Evolutionary conservation across 495 filamentous ascomycete genomes (phyloP).

Genomic region (Aspergillus ostianus): DNA sequence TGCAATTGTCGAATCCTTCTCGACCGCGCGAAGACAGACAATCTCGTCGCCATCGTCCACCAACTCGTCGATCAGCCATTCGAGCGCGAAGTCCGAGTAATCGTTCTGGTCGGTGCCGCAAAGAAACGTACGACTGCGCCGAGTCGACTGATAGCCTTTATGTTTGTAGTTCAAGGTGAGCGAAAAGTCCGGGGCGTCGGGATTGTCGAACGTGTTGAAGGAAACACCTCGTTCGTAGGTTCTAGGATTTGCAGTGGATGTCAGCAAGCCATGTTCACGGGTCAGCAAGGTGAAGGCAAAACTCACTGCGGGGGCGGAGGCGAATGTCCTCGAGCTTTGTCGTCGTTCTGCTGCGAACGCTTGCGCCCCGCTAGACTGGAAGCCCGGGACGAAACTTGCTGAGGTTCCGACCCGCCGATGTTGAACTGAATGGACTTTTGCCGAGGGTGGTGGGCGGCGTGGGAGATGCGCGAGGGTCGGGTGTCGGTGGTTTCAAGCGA

Average conservation of each 20-base stretch:
- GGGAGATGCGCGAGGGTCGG: conserved; percentile 23
- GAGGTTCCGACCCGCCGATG: conserved; percentile 29
- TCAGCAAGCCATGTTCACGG: conserved; percentile 2
- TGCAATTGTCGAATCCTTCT: conserved; percentile 74
- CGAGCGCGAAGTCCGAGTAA: conserved; percentile 91
- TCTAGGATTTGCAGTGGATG: conserved; percentile 18
- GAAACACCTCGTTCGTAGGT: conserved; percentile 64
- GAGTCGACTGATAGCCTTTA: conserved; percentile 80
- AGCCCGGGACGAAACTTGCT: conserved; percentile 26
- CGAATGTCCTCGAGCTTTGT: conserved; percentile 29
- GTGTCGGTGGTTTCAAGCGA: conserved; percentile 33
- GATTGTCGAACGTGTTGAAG: conserved; percentile 92
- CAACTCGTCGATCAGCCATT: conserved; percentile 91
- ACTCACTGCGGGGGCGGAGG: conserved; percentile 43
- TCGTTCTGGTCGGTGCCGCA: conserved; percentile 93
- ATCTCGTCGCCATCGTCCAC: conserved; percentile 98
- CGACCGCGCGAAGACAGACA: conserved; percentile 87
- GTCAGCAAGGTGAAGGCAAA: neutral
- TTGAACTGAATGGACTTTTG: conserved; percentile 47
- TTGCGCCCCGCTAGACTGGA: conserved; percentile 29
- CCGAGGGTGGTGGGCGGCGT: conserved; percentile 26
- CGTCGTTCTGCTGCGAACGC: conserved; percentile 26
- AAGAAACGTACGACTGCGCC: conserved; percentile 86
- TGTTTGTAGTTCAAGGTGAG: conserved; percentile 87
- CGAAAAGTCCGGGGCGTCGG: conserved; percentile 73